phyloP scores from a whole-genome alignment of 192 early-diverging fungal species.

The Backusella liffmaniae region DNA sequence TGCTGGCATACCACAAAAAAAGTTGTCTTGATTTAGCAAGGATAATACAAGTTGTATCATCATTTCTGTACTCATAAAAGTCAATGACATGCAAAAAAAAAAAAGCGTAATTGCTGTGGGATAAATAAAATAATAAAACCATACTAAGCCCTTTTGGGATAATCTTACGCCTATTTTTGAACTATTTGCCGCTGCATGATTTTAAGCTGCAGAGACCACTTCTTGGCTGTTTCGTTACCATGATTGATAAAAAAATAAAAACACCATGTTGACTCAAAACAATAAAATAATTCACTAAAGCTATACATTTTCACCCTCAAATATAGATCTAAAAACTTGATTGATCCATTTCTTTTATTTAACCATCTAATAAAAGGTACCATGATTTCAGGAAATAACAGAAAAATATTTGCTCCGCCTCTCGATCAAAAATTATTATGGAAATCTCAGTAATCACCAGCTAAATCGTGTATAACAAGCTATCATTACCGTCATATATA shows the following conservation, averaged over 20 bases:
- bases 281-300: background rate
- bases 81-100: background rate
- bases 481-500: background rate
- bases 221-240: background rate
- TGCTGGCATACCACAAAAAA: background rate
- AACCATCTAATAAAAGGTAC: background rate
- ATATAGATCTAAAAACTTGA: background rate
- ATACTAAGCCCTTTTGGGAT: background rate
- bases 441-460: background rate
- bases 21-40: background rate
- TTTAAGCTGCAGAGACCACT: background rate
- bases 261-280: background rate
- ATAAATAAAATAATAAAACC: background rate
- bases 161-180: background rate
- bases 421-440: background rate
- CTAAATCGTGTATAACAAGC: background rate
- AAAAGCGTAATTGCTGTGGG: background rate
- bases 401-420: background rate
- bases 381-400: background rate
- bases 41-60: background rate
- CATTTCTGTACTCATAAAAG: background rate
- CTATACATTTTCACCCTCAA: background rate
- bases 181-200: background rate
- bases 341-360: background rate
- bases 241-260: background rate